Percentiles rank a stretch among this genome's conserved stretches.
Evolutionary conservation across 371 early-diverging fungal species (phyloP).

Genomic region (Lichtheimia corymbifera): DNA sequence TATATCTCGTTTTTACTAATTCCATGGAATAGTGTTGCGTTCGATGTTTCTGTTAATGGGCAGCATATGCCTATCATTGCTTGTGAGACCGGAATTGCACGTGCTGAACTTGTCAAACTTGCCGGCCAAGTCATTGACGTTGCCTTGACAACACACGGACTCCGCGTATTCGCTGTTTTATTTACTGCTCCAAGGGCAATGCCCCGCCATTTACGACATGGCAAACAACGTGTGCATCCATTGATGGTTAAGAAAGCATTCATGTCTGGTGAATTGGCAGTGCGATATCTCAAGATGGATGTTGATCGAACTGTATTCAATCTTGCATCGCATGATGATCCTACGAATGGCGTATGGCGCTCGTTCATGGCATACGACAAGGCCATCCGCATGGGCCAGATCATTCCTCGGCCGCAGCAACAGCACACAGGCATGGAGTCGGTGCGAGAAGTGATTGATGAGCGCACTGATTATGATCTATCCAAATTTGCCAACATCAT

Average conservation of each 20-base stretch:
- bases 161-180: conserved; percentile 63
- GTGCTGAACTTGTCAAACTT: conserved; percentile 50
- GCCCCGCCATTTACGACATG: conserved; percentile 74
- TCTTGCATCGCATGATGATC: conserved; percentile 46
- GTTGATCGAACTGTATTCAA: conserved; percentile 58
- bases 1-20: not conserved
- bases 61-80: conserved; percentile 73
- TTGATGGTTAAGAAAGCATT: conserved; percentile 66
- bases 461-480: conserved; percentile 70
- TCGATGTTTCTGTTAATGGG: conserved; percentile 67
- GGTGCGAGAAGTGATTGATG: conserved; percentile 63
- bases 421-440: conserved; percentile 80
- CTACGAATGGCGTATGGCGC: conserved; percentile 49
- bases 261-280: conserved; percentile 57
- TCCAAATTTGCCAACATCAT: conserved; percentile 63
- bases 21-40: conserved; percentile 39
- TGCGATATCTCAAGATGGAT: conserved; percentile 51
- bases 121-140: conserved; percentile 53
- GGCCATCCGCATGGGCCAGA: conserved; percentile 25
- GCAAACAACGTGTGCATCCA: conserved; percentile 64
- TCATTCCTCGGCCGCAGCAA: conserved; percentile 50
- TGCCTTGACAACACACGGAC: conserved; percentile 55
- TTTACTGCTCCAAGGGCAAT: conserved; percentile 60
- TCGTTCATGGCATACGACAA: conserved; percentile 31
- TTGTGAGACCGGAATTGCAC: conserved; percentile 58